Base-by-base conservation (phyloP, 805 yeast genomes). In the Brettanomyces naardenensis region DNA sequence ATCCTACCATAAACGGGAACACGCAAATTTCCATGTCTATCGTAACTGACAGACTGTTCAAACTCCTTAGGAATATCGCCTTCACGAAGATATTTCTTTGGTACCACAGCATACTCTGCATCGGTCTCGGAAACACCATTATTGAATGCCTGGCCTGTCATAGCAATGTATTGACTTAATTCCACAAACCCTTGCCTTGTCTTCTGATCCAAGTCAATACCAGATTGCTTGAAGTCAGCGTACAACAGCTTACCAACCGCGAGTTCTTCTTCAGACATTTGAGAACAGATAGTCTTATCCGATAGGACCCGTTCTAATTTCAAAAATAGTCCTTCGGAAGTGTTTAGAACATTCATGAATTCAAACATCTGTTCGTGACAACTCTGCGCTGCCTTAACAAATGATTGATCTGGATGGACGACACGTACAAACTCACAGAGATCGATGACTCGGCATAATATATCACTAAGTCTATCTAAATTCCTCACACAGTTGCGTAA, bases 381-480 rank as follows among this genome's bases (percentile, higher is more conserved):
- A 31, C 73, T 69, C 52, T 90, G 95, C 1, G 98, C 95, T 2
- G 88, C 89, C 28, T 68, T 68, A 9, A 82, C 69, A 69, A 85
- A 87, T 14, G 65, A 59, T 35, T 65, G 65, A 45, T 79, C 73
- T 1, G 97, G 97, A 54, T 90, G 97, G 1, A 81, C 78, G 19
- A 87, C 88, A 33, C 97, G 66, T 21, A 92, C 76, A 61, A 90
- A 90, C 49, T 89, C 97, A 27, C 95, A 90, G 35, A 90, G 71
- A 59, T 92, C 98, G 29, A 92, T 89, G 5, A 87, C 97, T 40
- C 95, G 74, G 55, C 98, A 92, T 22, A 92, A 61, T 21, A 82
- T 73, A 54, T 92, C 97, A 51, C 95, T 83, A 28, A 92, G 62
- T 46, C 87, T 75, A 54, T 92, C 98, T 45, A 92, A 64, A 37